Percentiles rank a stretch among this genome's conserved stretches.
Evolutionary conservation across 83 land plant genomes (phyloP).

Genomic region (Thuja plicata): DNA sequence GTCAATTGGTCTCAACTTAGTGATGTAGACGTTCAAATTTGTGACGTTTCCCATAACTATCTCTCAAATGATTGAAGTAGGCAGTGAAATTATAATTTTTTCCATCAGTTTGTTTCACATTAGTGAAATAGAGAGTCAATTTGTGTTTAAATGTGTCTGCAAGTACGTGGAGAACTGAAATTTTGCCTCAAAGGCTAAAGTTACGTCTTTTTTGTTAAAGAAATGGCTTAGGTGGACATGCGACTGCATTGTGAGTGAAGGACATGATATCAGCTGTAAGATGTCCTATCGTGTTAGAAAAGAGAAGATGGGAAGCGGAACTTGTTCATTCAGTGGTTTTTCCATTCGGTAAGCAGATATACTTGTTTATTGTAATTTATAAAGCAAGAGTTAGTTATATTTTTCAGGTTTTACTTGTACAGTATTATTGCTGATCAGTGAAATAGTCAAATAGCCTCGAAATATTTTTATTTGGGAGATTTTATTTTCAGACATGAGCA

Average conservation of each 20-base stretch:
- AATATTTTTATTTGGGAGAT: not conserved
- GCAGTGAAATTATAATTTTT: not conserved
- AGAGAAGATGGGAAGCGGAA: not conserved
- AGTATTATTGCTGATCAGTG: not conserved
- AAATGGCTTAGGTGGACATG: not conserved
- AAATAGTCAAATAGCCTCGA: not conserved
- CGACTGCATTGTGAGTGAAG: not conserved
- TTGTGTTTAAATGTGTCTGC: not conserved
- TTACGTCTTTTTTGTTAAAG: not conserved
- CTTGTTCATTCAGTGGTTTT: not conserved
- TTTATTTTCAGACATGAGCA: not conserved
- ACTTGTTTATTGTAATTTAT: not conserved
- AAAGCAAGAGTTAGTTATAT: not conserved
- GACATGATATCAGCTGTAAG: not conserved
- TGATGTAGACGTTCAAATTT: not conserved
- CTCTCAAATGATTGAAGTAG: not conserved
- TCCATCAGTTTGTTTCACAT: not conserved
- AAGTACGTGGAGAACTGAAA: not conserved
- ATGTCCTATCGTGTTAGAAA: not conserved
- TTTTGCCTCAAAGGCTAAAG: not conserved
- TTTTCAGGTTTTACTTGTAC: not conserved
- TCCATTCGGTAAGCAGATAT: slow-evolving; percentile 4
- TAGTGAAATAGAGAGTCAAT: not conserved
- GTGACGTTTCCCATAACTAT: not conserved
- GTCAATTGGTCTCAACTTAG: not conserved